Evolutionary conservation across 1,139 yeast genomes (phyloP), one percentile per base, ranked within the genome.

Genomic region (Pichia sp.): DNA sequence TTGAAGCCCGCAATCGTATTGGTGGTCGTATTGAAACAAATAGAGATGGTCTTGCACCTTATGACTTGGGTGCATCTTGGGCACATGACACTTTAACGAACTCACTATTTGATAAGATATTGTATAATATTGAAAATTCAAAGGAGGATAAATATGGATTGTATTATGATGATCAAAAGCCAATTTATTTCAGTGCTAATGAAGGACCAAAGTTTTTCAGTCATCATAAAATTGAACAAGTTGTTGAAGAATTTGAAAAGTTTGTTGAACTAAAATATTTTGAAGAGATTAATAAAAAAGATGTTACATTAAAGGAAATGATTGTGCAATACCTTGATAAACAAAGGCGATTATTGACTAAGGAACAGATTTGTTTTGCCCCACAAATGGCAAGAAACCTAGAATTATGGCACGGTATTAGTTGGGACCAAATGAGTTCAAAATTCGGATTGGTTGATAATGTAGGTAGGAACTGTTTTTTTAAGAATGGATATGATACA

Each of bases 1-100:
- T 82, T 4, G 89, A 82, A 54, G 83, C 84, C 0, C 66, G 80
- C 51, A 67, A 68, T 42, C 60, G 85, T 30, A 54, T 77, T 3
- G 89, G 89, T 7, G 89, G 89, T 1, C 60, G 84, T 47, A 57
- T 80, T n/a, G 55, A 64, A 22, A 70, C 80, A 1, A 55, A 57
- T 29, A 43, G 55, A 24, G 40, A 53, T 4, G 65, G 64, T 2
- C 22, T 48, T 26, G 44, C 52, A n/a, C 55, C 57, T 6, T 82
- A 82, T 58, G 96, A 87, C 61, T 54, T 87, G 23, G 96, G 96
- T 0, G 96, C 95, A 0, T 77, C 90, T 4, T 87, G 96, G 96
- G 83, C 84, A 56, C 96, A 87, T 59, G 96, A 87, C 56, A 78
- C 87, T 0, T 65, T 87, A 41, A 70, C 74, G 37, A 87, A 87